Conservation (phyloP, 768 basidiomycete species). For the Mycena latifolia region DNA sequence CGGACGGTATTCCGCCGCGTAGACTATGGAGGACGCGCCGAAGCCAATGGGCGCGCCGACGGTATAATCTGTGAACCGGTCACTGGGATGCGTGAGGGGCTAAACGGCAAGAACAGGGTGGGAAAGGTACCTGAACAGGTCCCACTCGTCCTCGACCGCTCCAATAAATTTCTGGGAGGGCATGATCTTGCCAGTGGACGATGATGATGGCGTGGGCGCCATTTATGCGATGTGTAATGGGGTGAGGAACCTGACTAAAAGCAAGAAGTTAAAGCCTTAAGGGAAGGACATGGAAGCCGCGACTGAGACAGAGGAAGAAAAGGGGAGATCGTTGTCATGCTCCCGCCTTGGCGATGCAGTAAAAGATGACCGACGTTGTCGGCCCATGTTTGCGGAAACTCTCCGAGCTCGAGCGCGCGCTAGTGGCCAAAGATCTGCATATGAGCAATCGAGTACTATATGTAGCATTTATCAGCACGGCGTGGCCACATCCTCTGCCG, state of each 20-base stretch:
- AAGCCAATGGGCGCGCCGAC: slow-evolving; percentile 87
- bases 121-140: slow-evolving; percentile 78
- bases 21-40: slow-evolving; percentile 93
- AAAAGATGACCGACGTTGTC: too few species aligned
- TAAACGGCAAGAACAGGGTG: slow-evolving; percentile 8
- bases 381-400: too few species aligned
- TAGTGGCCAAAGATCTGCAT: too few species aligned
- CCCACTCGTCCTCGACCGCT: slow-evolving; percentile 88
- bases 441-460: too few species aligned
- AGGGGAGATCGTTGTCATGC: too few species aligned
- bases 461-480: too few species aligned
- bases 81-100: slow-evolving; percentile 56
- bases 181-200: slow-evolving; percentile 17
- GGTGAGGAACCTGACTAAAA: background rate
- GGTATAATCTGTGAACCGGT: slow-evolving; percentile 77
- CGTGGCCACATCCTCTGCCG: too few species aligned
- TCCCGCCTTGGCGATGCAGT: too few species aligned
- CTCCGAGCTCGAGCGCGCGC: too few species aligned
- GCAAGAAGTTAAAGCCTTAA: too few species aligned
- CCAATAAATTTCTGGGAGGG: slow-evolving; percentile 28
- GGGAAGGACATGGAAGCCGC: background rate
- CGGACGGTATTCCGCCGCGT: slow-evolving; percentile 77
- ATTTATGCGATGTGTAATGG: slow-evolving; percentile 19
- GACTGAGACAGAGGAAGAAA: too few species aligned
- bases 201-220: slow-evolving; percentile 28